Percentiles rank a stretch among this genome's conserved stretches.
Conservation (phyloP, 2,329 filamentous ascomycete species). For the Neopestalotiopsis sp. region DNA sequence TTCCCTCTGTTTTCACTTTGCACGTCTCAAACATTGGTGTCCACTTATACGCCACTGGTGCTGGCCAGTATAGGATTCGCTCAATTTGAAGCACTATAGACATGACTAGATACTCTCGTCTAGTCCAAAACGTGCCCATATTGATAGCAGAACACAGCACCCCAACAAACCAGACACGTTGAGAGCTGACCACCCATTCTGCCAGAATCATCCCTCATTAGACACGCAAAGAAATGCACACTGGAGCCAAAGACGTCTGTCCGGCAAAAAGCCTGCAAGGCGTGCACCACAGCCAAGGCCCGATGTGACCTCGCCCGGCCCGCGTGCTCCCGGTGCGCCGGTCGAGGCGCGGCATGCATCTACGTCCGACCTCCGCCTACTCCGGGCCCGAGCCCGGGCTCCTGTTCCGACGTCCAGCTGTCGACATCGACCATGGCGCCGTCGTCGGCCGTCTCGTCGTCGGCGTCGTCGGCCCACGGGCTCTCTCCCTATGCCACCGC, state of each 20-base stretch:
- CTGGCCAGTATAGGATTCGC: background rate
- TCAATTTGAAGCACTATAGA: background rate
- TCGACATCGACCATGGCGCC: background rate
- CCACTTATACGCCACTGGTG: conserved; percentile 1
- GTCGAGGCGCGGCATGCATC: conserved; percentile 26
- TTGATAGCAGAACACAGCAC: background rate
- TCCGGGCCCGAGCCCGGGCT: conserved; percentile 4
- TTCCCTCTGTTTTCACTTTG: background rate
- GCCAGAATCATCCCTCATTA: conserved; percentile 30
- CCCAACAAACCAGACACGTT: background rate
- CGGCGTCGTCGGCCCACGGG: background rate
- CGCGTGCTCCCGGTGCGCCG: conserved; percentile 30
- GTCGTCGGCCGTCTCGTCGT: background rate
- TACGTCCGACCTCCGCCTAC: conserved; percentile 24
- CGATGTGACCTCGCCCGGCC: conserved; percentile 33
- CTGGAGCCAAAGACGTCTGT: conserved; percentile 26
- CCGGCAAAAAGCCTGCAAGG: conserved; percentile 35
- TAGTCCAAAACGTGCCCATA: background rate
- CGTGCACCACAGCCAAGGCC: conserved; percentile 33
- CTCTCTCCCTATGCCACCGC: background rate
- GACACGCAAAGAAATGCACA: conserved; percentile 30
- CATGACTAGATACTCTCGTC: background rate
- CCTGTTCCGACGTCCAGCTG: conserved; percentile 8
- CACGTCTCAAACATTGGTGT: background rate
- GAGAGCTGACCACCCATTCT: background rate